Conservation (phyloP, 805 yeast genomes). For the Myxozyma neotropica region DNA sequence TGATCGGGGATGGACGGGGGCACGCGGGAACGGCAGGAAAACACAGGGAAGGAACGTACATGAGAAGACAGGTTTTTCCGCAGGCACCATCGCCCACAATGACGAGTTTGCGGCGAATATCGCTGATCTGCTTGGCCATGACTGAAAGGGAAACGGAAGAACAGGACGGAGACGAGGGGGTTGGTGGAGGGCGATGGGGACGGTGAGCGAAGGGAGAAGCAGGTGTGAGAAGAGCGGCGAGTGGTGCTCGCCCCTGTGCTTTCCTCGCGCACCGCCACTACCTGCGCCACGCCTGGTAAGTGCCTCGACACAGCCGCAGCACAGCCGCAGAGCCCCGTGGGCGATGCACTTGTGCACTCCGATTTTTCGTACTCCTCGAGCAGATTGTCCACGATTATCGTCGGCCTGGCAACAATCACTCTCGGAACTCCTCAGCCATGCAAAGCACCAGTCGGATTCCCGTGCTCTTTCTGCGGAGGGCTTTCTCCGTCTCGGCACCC, state of each 20-base stretch:
- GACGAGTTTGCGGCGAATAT: slow-evolving; percentile 61
- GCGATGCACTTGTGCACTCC: neutral
- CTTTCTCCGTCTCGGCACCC: slow-evolving; percentile 16
- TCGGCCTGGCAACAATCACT: neutral
- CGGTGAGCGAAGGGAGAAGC: slow-evolving; percentile 8
- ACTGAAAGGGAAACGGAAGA: neutral
- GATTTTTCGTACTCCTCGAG: too few species aligned
- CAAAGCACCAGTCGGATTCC: too few species aligned
- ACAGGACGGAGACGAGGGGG: neutral
- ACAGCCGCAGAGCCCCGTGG: slow-evolving; percentile 5
- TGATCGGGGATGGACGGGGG: too few species aligned
- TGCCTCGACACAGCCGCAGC: neutral
- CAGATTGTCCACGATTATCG: too few species aligned
- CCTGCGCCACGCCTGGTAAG: slow-evolving; percentile 8
- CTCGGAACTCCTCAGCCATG: too few species aligned
- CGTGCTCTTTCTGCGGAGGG: neutral
- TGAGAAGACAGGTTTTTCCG: slow-evolving; percentile 91
- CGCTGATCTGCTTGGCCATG: slow-evolving; percentile 33
- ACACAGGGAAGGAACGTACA: slow-evolving; percentile 39
- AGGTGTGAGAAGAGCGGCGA: neutral
- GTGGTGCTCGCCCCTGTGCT: slow-evolving; percentile 9
- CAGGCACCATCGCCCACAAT: slow-evolving; percentile 98
- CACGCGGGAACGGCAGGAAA: slow-evolving; percentile 8
- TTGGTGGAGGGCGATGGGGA: neutral
- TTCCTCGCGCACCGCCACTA: slow-evolving; percentile 6